Percentiles rank a stretch among this genome's conserved stretches.
Conservation (phyloP, 495 filamentous ascomycete species). For the Penicillium steckii region DNA sequence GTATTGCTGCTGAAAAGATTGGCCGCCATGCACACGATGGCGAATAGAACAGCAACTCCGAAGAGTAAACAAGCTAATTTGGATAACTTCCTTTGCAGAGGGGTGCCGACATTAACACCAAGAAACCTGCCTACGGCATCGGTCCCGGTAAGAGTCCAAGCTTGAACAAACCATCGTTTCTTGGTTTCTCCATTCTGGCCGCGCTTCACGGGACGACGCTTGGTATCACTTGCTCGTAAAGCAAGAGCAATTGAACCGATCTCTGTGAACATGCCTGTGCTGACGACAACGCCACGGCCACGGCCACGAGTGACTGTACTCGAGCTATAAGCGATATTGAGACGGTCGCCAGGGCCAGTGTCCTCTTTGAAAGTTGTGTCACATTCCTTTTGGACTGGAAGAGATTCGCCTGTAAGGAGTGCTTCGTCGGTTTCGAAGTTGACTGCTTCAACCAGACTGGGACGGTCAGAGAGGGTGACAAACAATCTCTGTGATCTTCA, state of each 20-base stretch:
- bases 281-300: slow-evolving; percentile 63
- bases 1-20: slow-evolving; percentile 57
- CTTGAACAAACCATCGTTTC: slow-evolving; percentile 66
- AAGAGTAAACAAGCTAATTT: slow-evolving; percentile 73
- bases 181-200: slow-evolving; percentile 54
- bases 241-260: slow-evolving; percentile 70
- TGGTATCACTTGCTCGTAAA: slow-evolving; percentile 48
- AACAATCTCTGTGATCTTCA: slow-evolving; percentile 2
- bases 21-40: slow-evolving; percentile 64
- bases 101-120: slow-evolving; percentile 70
- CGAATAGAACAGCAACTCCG: slow-evolving; percentile 63
- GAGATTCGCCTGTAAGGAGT: slow-evolving; percentile 69
- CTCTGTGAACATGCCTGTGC: slow-evolving; percentile 69
- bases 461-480: not conserved
- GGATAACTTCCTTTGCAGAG: slow-evolving; percentile 64
- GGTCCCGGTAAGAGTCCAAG: slow-evolving; percentile 61
- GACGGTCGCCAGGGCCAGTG: slow-evolving; percentile 64
- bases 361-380: slow-evolving; percentile 43
- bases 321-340: slow-evolving; percentile 72
- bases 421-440: slow-evolving; percentile 76
- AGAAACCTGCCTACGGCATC: slow-evolving; percentile 70
- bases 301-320: slow-evolving; percentile 72
- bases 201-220: slow-evolving; percentile 55
- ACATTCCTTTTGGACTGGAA: slow-evolving; percentile 63
- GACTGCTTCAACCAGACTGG: slow-evolving; percentile 59